Conservation (phyloP, 2,329 filamentous ascomycete species). For the Ascochyta pisi region DNA sequence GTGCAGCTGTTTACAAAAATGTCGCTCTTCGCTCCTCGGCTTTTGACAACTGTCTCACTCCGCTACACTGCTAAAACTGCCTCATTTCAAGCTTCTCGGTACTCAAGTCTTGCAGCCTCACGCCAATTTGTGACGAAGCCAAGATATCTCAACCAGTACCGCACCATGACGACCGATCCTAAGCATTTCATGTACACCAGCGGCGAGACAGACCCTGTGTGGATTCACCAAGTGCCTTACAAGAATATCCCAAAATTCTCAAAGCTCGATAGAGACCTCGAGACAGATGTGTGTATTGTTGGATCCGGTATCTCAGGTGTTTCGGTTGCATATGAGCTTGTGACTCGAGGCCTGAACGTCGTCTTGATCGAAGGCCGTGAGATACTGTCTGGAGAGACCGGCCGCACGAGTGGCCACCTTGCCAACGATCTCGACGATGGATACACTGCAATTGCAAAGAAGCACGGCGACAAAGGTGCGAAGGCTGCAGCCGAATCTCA, state of each 20-base stretch:
- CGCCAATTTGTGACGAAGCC: conserved; percentile 1
- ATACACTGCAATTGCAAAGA: conserved; percentile 59
- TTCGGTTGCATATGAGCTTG: conserved; percentile 61
- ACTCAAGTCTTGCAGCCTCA: conserved; percentile 1
- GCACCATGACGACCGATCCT: conserved; percentile 29
- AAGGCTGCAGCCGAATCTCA: conserved; percentile 61
- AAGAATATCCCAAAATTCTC: conserved; percentile 54
- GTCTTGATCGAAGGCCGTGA: conserved; percentile 62
- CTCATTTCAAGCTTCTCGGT: conserved; percentile 3
- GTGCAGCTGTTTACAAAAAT: conserved; percentile 17
- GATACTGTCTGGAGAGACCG: conserved; percentile 62
- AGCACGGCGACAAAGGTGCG: conserved; percentile 60
- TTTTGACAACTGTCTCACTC: conserved; percentile 12
- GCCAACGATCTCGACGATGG: conserved; percentile 63
- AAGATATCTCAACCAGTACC: conserved; percentile 9
- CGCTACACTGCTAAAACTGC: conserved; percentile 8
- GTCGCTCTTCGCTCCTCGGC: conserved; percentile 23
- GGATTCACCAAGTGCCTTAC: conserved; percentile 60
- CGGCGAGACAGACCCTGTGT: conserved; percentile 60
- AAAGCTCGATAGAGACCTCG: conserved; percentile 52
- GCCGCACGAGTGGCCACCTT: conserved; percentile 62
- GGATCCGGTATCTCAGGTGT: conserved; percentile 63
- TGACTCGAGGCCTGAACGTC: conserved; percentile 58
- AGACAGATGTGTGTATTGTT: conserved; percentile 59
- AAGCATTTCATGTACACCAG: conserved; percentile 56